Evolutionary conservation across 2,329 filamentous ascomycete genomes (phyloP), one percentile per base, ranked within the genome.

Genomic region (Verticillium nubilum): DNA sequence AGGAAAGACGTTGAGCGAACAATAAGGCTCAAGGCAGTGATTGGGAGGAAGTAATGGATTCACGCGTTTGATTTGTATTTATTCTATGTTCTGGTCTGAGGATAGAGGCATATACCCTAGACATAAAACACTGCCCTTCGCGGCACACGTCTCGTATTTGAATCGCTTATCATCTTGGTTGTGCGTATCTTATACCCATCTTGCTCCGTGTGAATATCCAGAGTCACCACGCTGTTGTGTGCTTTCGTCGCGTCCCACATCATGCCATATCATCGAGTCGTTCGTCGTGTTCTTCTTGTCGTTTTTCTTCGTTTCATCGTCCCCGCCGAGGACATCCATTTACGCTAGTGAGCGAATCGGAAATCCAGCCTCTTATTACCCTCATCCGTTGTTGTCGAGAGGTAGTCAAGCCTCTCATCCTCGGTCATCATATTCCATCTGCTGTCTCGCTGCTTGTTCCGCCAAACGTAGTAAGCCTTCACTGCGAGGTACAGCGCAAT

Each of bases 331-430:
- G n/a, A n/a, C 9, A 17, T 5, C 12, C 52, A 17, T 53, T 7
- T 2, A 7, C 19, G 4, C 27, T 29, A 74, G 58, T 72, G 67
- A 4, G 67, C 67, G 58, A 71, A 71, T 19, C 68, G 61, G 60
- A 70, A 71, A 54, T 71, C 68, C 5, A 70, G 57, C n/a, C 69
- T 62, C 62, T 78, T 78, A 58, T 74, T 78, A 4, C 76, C 76
- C 59, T 76, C 65, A 59, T 79, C 76, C 17, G 66, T 73, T 0
- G 76, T 78, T 1, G 72, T 78, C 5, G 63, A 65, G 17, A 78
- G 62, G 61, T 79, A 79, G 12, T 67, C 56, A 0, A 69, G 60
- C 57, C 68, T 68, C 29, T 67, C 58, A 2, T 63, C 70, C 26
- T 65, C 62, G 0, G 61, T 69, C 70, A 73, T 70, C 28, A 66